These are phyloP conservation scores for Alternaria gansuensis DNA, from an alignment of 2,329 filamentous ascomycete genomes.

Conservation along the genomic window DNA sequence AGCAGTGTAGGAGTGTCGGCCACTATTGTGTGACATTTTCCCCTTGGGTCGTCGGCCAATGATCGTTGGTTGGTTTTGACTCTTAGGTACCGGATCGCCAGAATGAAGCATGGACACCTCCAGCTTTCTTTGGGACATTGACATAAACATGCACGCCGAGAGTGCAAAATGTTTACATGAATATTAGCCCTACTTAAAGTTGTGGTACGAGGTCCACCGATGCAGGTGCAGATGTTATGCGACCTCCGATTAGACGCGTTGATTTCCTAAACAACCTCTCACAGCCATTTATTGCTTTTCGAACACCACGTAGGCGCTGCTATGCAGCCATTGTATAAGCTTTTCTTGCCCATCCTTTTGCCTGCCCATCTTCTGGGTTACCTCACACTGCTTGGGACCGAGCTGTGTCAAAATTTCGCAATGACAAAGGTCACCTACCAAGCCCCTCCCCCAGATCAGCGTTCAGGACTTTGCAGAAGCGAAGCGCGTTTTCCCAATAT, in stretches of 20 bases:
- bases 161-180: no score
- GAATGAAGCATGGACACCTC: no score
- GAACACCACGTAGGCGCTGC: neutral
- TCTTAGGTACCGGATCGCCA: no score
- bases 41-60: no score
- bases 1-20: no score
- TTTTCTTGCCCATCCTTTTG: conserved; percentile 19
- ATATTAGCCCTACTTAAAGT: no score
- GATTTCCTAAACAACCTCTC: no score
- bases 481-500: conserved; percentile 54
- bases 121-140: no score
- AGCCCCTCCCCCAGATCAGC: conserved; percentile 49
- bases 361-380: conserved; percentile 53
- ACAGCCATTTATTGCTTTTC: neutral
- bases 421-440: conserved; percentile 54
- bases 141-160: no score
- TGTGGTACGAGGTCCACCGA: neutral
- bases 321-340: neutral
- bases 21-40: no score
- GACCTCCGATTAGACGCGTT: neutral
- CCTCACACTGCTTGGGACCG: conserved; percentile 53
- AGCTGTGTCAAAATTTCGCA: conserved; percentile 55
- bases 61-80: no score
- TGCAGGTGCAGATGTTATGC: neutral
- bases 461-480: conserved; percentile 54